Percentiles rank a stretch among this genome's conserved stretches.
These are phyloP conservation scores for Chaetomiaceae sp. DNA, from an alignment of 2,329 filamentous ascomycete species.

Conservation along the genomic window DNA sequence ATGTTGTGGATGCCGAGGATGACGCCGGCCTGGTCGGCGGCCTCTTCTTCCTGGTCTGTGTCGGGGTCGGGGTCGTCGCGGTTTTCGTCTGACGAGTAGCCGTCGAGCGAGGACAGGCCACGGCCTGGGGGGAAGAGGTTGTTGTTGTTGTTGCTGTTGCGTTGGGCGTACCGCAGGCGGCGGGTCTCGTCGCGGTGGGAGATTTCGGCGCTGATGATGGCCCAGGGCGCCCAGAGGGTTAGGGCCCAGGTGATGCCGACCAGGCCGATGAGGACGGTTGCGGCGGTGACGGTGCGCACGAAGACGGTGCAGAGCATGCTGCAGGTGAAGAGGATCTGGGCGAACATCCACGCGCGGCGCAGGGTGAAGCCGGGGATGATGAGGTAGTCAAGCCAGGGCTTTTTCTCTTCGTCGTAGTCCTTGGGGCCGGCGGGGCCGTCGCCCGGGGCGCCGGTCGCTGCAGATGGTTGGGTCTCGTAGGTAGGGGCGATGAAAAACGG, in stretches of 20 bases:
- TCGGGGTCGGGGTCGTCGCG: constrained; percentile 28
- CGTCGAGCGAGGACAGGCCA: constrained; percentile 24
- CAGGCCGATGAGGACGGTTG: constrained; percentile 71
- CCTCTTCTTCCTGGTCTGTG: constrained; percentile 40
- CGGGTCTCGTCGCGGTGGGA: constrained; percentile 66
- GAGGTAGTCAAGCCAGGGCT: constrained; percentile 53
- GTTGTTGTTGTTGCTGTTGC: no score
- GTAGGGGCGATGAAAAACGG: constrained; percentile 82
- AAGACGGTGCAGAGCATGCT: constrained; percentile 83
- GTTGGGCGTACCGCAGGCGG: constrained; percentile 35
- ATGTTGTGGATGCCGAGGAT: constrained; percentile 96
- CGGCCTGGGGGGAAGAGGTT: constrained; percentile 12
- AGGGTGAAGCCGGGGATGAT: constrained; percentile 81
- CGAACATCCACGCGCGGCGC: constrained; percentile 79
- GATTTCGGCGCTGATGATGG: constrained; percentile 90
- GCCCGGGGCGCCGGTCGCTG: constrained; percentile 26
- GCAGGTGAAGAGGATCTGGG: constrained; percentile 74
- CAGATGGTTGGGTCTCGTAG: constrained; percentile 50
- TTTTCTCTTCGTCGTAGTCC: constrained; percentile 33
- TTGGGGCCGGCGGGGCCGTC: constrained; percentile 31
- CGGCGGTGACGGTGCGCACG: constrained; percentile 64
- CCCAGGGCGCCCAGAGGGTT: constrained; percentile 91
- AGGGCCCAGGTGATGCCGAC: constrained; percentile 90
- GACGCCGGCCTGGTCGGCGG: constrained; percentile 75
- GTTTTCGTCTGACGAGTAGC: constrained; percentile 28